These are phyloP conservation scores for Penicillium sp. DNA, from an alignment of 2,329 filamentous ascomycete species.

Conservation along the genomic window DNA sequence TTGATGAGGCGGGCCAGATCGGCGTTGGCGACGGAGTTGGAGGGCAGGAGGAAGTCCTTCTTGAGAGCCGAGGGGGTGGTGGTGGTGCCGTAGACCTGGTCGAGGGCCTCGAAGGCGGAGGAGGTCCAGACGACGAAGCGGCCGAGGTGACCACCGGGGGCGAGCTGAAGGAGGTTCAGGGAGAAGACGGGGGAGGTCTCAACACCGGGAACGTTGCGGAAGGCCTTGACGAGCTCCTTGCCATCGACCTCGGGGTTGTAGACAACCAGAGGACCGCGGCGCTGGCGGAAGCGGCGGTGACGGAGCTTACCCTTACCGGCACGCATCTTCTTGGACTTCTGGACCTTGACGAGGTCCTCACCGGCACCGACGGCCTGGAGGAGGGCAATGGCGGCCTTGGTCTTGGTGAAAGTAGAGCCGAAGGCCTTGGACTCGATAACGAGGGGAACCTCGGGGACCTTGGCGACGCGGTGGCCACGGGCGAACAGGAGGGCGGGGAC, in stretches of 20 bases:
- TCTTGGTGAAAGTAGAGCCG: constrained; percentile 78
- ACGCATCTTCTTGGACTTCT: constrained; percentile 92
- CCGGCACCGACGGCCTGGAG: constrained; percentile 89
- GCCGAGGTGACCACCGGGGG: constrained; percentile 96
- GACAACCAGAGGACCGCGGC: constrained; percentile 95
- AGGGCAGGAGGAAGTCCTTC: constrained; percentile 98
- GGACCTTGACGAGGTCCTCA: constrained; percentile 90
- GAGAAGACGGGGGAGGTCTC: constrained; percentile 93
- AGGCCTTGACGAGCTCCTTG: constrained; percentile 87
- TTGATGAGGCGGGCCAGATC: constrained; percentile 98
- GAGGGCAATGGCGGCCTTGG: constrained; percentile 78
- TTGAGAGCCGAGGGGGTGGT: constrained; percentile 86
- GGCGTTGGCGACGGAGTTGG: constrained; percentile 87
- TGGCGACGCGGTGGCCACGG: constrained; percentile 92
- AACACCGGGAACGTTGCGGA: constrained; percentile 98
- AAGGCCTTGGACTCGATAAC: constrained; percentile 91
- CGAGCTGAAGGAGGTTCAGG: constrained; percentile 98
- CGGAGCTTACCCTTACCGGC: constrained; percentile 99
- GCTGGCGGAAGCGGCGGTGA: constrained; percentile 93
- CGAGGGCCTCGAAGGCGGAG: constrained; percentile 90
- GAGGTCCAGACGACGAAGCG: constrained; percentile 99
- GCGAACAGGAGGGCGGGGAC: constrained; percentile 92
- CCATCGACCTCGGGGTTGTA: constrained; percentile 95
- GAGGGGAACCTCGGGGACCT: constrained; percentile 92
- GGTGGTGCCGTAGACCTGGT: constrained; percentile 94